These are phyloP conservation scores for Quercus ilex DNA, from an alignment of 306 rosid species.

Conservation along the genomic window DNA sequence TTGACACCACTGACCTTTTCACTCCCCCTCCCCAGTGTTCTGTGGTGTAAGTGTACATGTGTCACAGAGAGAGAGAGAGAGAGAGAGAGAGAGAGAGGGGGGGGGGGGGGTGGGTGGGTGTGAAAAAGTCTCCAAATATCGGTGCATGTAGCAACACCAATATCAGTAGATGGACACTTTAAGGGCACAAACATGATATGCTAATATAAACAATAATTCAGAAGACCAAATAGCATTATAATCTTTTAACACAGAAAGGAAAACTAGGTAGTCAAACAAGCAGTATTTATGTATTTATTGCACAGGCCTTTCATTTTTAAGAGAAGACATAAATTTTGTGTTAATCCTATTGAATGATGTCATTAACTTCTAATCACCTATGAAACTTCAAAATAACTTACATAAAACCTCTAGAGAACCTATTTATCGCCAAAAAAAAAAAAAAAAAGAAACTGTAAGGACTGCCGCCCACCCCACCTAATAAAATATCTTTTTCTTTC, in stretches of 20 bases:
- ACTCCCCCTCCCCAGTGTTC: too few relatives aligned
- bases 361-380: background rate
- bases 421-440: background rate
- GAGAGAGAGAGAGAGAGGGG: too few relatives aligned
- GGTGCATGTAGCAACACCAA: background rate
- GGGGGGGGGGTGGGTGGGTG: too few relatives aligned
- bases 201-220: background rate
- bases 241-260: background rate
- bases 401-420: background rate
- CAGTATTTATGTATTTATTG: background rate
- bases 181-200: background rate
- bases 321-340: background rate
- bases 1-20: too few relatives aligned
- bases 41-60: too few relatives aligned
- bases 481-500: background rate
- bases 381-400: background rate
- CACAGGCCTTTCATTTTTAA: background rate
- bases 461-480: background rate
- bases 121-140: too few relatives aligned
- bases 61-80: too few relatives aligned
- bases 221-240: background rate
- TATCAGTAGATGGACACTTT: background rate
- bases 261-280: background rate
- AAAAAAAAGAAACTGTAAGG: background rate
- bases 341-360: background rate